These are phyloP conservation scores for Rehmannia glutinosa DNA, from an alignment of 257 asterid species.

Conservation along the genomic window DNA sequence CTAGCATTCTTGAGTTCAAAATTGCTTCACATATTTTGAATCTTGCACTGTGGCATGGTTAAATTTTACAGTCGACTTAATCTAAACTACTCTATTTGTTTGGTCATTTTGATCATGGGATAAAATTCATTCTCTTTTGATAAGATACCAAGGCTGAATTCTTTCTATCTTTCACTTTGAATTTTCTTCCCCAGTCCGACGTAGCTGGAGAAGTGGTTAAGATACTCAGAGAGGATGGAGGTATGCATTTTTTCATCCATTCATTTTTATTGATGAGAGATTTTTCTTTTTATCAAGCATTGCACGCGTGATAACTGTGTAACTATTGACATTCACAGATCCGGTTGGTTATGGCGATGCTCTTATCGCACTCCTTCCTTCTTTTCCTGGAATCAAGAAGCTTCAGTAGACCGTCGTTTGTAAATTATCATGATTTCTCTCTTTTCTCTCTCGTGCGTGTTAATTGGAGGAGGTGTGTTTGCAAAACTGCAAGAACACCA, in stretches of 20 bases:
- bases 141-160: background rate
- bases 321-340: slow-evolving; percentile 34
- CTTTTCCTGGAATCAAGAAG: slow-evolving; percentile 86
- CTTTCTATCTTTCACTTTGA: background rate
- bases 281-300: background rate
- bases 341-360: slow-evolving; percentile 86
- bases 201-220: slow-evolving; percentile 75
- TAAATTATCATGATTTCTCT: background rate
- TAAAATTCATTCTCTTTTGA: background rate
- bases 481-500: background rate
- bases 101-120: background rate
- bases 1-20: too few relatives aligned
- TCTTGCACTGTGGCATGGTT: background rate
- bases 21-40: background rate
- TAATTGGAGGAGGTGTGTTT: background rate
- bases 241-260: slow-evolving; percentile 30
- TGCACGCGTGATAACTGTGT: background rate
- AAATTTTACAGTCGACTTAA: too few relatives aligned
- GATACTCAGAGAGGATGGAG: slow-evolving; percentile 74
- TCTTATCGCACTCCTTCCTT: slow-evolving; percentile 77
- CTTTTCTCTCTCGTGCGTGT: background rate
- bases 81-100: background rate
- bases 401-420: slow-evolving; percentile 30
- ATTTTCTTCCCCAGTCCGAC: slow-evolving; percentile 43
- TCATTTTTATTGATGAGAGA: background rate